Base-by-base conservation (phyloP, 768 basidiomycete genomes). In the Suillus decipiens region DNA sequence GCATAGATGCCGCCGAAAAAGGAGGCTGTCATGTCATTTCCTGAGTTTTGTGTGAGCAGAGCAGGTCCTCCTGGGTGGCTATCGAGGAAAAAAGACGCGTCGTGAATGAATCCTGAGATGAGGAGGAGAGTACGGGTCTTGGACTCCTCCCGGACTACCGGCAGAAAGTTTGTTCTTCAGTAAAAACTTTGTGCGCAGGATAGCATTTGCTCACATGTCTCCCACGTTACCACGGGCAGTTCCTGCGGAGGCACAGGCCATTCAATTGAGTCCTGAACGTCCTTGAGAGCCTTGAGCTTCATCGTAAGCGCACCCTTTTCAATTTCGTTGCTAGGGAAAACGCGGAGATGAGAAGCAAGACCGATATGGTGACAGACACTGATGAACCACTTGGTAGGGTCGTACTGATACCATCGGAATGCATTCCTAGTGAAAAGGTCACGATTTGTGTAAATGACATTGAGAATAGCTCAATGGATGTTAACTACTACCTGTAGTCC, bases 321-420 rank as follows among this genome's bases (percentile, higher is more conserved):
- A 68, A 97, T 89, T 74, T 96, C 95, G 76, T 94, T 93, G 72
- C 88, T 87, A 59, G 93, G 93, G 78, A 97, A 97, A 42, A 85
- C 82, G 68, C 89, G 88, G 63, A 97, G 82, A 71, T 95, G 85
- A 50, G 79, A 86, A n/a, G 95, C 95, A 36, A 95, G 76, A 4
- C 93, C 89, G 34, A 93, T 56, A 55, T 72, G 64, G 24, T 80
- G 81, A 68, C 87, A 89, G 45, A 79, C 66, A 22, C 81, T 86
- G 71, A 97, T 97, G 80, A 97, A 95, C 84, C 86, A 87, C 71
- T 88, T 87, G 56, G 87, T 88, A 3, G 87, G 88, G 71, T 88
- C 88, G 75, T 85, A 88, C 67, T 84, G 82, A 70, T 89, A 90
- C 89, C 89, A 91, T 22, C 81, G 74, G 67, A 84, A 86, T 5